Evolutionary conservation across 768 basidiomycete species (phyloP).

Genomic region (Tulasnella sp.): DNA sequence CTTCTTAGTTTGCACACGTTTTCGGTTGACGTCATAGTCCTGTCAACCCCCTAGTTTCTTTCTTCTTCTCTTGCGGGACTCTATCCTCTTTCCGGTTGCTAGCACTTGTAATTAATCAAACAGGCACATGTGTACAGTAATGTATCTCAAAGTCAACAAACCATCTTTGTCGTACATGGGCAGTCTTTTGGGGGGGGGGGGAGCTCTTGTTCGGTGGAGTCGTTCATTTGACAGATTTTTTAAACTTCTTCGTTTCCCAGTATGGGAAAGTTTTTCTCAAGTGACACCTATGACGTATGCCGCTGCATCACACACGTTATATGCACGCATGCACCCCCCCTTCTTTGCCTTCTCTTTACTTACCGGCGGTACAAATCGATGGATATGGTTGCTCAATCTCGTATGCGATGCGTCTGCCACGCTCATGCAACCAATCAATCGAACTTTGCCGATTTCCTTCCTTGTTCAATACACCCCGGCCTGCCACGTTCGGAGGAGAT

Average conservation of each 20-base stretch:
- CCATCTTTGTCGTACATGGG: no score
- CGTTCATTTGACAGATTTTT: neutral
- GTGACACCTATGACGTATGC: neutral
- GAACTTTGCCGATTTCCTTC: no score
- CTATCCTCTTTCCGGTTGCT: neutral
- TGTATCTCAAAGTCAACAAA: neutral
- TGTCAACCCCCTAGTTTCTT: neutral
- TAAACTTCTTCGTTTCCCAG: neutral
- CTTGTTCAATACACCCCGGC: no score
- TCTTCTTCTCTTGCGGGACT: neutral
- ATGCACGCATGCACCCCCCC: neutral
- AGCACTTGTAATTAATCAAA: neutral
- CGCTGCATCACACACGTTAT: neutral
- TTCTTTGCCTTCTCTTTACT: neutral
- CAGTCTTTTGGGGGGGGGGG: no score
- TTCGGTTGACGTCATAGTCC: neutral
- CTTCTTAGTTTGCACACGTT: neutral
- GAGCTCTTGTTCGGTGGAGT: neutral
- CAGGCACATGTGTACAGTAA: neutral
- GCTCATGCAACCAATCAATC: neutral
- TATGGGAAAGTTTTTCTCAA: neutral
- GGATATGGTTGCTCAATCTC: neutral
- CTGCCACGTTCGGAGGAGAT: neutral
- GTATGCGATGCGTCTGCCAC: no score
- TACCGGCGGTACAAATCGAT: neutral